These are phyloP conservation scores for Parastagonospora avenae DNA, from an alignment of 2,329 filamentous ascomycete genomes.

Conservation along the genomic window DNA sequence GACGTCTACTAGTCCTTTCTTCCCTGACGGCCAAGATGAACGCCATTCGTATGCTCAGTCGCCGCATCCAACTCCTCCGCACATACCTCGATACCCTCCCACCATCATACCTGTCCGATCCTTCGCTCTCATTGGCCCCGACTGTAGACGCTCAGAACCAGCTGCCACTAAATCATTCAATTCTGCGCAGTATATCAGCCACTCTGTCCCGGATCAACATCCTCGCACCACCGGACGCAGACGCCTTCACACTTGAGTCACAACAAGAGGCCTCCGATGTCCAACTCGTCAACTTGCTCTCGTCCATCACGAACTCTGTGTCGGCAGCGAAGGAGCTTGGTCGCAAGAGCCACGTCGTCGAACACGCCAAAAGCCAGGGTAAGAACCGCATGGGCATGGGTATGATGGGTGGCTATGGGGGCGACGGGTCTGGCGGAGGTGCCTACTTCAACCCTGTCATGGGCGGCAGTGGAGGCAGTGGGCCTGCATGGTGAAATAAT, in stretches of 20 bases:
- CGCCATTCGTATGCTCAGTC: constrained; percentile 88
- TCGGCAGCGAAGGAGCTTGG: constrained; percentile 74
- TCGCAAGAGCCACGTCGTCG: constrained; percentile 66
- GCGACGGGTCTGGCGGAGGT: constrained; percentile 15
- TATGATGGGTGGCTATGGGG: constrained; percentile 19
- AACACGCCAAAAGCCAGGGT: constrained; percentile 45
- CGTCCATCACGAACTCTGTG: constrained; percentile 74
- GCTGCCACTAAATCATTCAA: constrained; percentile 63
- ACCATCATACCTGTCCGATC: constrained; percentile 64
- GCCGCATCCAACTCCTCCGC: constrained; percentile 60
- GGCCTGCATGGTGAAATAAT: constrained; percentile 21
- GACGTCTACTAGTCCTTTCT: constrained; percentile 57
- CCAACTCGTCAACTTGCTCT: constrained; percentile 75
- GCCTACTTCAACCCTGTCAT: constrained; percentile 31
- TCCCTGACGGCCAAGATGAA: constrained; percentile 85
- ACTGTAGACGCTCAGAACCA: constrained; percentile 32
- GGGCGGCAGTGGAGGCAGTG: constrained; percentile 19
- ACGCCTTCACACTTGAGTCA: constrained; percentile 71
- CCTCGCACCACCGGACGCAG: constrained; percentile 71
- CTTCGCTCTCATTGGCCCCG: constrained; percentile 41
- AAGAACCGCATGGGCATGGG: constrained; percentile 32
- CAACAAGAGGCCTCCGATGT: constrained; percentile 84
- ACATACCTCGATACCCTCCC: constrained; percentile 77
- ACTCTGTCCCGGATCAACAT: constrained; percentile 83
- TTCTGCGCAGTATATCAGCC: constrained; percentile 87